Percentiles rank a stretch among this genome's conserved stretches.
Conservation (phyloP, 192 early-diverging fungal genomes). For the Linnemannia hyalina region DNA sequence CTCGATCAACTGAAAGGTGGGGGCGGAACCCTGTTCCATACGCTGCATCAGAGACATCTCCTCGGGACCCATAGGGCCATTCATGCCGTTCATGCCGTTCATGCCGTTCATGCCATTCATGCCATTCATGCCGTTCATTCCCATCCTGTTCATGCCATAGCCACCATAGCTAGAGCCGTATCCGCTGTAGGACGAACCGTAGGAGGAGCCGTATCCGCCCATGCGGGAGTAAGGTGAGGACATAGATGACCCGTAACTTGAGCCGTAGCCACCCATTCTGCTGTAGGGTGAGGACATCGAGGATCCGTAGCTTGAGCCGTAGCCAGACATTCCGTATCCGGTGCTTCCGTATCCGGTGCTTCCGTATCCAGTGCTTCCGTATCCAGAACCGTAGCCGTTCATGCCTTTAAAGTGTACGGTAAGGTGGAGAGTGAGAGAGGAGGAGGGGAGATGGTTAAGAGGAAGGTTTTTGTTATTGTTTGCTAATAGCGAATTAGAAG, state of each 20-base stretch:
- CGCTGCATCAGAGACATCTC: conserved; percentile 82
- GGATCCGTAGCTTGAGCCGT: conserved; percentile 62
- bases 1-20: conserved; percentile 94
- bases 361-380: conserved; percentile 60
- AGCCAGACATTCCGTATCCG: conserved; percentile 57
- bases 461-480: background rate
- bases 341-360: conserved; percentile 19
- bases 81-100: conserved; percentile 61
- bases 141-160: conserved; percentile 57
- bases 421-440: conserved; percentile 1
- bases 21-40: conserved; percentile 91
- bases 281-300: conserved; percentile 58
- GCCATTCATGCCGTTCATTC: conserved; percentile 60
- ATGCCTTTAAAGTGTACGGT: conserved; percentile 28
- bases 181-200: conserved; percentile 63
- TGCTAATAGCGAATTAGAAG: background rate
- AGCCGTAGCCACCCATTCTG: conserved; percentile 50
- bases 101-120: conserved; percentile 54
- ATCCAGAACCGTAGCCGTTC: conserved; percentile 50
- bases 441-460: background rate
- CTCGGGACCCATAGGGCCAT: conserved; percentile 72
- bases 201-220: conserved; percentile 54
- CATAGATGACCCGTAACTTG: conserved; percentile 50
- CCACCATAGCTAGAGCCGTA: conserved; percentile 63
- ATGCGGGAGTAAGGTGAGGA: conserved; percentile 53